phyloP scores from a whole-genome alignment of 257 asterid genomes.

The Datura wrightii region DNA sequence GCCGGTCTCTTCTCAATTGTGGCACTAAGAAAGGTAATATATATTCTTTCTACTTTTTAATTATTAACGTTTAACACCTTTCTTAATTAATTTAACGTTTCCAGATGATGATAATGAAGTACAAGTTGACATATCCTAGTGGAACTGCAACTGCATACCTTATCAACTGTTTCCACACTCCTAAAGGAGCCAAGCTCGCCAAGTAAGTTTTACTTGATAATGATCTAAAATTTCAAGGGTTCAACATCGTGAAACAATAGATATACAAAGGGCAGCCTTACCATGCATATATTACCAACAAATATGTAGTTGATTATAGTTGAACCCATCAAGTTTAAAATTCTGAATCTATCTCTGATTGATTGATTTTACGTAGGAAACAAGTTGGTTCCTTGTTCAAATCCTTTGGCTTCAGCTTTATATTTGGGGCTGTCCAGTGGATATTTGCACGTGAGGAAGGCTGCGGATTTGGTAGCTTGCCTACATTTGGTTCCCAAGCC shows the following conservation, averaged over 20 bases:
- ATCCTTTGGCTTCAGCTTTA: conserved; percentile 60
- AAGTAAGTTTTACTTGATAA: conserved; percentile 43
- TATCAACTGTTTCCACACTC: conserved; percentile 88
- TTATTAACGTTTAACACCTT: no score
- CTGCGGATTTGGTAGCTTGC: conserved; percentile 77
- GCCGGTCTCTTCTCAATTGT: conserved; percentile 81
- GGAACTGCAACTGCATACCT: conserved; percentile 90
- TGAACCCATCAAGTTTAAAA: no score
- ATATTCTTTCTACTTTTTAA: not conserved
- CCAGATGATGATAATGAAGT: conserved; percentile 63
- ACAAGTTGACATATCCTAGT: conserved; percentile 77
- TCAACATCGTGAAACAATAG: no score
- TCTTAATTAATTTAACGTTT: not conserved
- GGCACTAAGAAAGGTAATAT: conserved; percentile 66
- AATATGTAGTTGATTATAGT: no score
- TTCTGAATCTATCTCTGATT: not conserved
- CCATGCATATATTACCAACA: no score
- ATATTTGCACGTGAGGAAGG: conserved; percentile 60
- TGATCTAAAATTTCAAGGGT: not conserved
- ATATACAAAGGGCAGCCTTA: no score
- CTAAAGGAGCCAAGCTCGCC: conserved; percentile 77
- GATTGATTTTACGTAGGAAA: conserved; percentile 43
- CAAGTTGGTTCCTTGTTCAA: conserved; percentile 70
- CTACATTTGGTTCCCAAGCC: conserved; percentile 79
- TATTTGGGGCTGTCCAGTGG: conserved; percentile 74